Conservation (phyloP, 2,329 filamentous ascomycete species). For the Trichophyton mentagrophytes region DNA sequence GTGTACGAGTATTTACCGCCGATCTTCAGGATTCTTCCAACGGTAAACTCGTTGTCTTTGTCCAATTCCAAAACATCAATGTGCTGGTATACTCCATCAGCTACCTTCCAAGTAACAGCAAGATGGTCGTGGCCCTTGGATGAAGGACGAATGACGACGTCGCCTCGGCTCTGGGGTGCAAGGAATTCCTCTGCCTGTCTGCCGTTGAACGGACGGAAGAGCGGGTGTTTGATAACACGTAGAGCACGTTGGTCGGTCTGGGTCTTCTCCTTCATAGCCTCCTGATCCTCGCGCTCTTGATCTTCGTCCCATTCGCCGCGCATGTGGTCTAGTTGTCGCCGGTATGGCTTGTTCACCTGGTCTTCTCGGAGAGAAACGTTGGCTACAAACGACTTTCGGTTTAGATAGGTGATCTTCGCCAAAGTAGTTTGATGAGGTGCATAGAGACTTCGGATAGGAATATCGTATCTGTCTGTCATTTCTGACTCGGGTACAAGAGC, state of each 20-base stretch:
- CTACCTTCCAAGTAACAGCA: constrained; percentile 95
- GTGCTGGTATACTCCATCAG: constrained; percentile 91
- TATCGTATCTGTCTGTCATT: constrained; percentile 56
- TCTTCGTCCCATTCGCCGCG: constrained; percentile 76
- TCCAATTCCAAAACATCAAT: constrained; percentile 93
- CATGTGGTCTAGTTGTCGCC: constrained; percentile 56
- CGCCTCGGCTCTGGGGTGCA: constrained; percentile 70
- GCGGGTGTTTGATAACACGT: constrained; percentile 92
- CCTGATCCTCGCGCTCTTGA: constrained; percentile 68
- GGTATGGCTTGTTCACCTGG: constrained; percentile 59
- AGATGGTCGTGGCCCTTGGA: constrained; percentile 93
- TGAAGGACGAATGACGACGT: constrained; percentile 88
- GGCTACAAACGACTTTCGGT: constrained; percentile 71
- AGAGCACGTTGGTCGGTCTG: constrained; percentile 73
- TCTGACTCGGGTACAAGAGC: constrained; percentile 74
- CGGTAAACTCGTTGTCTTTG: constrained; percentile 92
- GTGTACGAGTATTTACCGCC: constrained; percentile 82
- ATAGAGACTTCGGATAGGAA: constrained; percentile 60
- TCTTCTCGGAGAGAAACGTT: constrained; percentile 78
- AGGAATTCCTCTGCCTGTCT: constrained; percentile 88
- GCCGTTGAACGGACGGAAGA: constrained; percentile 88
- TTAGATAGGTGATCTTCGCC: constrained; percentile 76
- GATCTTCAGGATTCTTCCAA: constrained; percentile 74
- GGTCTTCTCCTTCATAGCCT: constrained; percentile 74
- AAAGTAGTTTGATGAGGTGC: constrained; percentile 71